Evolutionary conservation across 306 rosid genomes (phyloP), one percentile per base, ranked within the genome.

Genomic region (Cicer arietinum): DNA sequence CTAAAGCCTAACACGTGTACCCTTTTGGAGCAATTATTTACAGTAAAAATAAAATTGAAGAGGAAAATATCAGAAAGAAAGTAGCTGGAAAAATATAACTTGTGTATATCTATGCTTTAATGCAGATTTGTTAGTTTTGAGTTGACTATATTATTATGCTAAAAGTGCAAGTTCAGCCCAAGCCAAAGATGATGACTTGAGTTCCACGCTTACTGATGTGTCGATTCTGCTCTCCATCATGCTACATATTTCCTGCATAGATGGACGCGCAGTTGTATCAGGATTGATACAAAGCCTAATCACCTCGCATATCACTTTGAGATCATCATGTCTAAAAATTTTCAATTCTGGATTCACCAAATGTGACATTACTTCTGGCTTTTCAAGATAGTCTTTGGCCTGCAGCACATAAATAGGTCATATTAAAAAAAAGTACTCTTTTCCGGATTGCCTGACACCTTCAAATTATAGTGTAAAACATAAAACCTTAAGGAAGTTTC

Each of bases 101-200:
- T 61, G 37, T 59, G 79, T 86, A 79, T 87, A 81, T 76, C 61
- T 76, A 85, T 88, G 83, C 80, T 89, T 65, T 84, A 87, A 89
- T 77, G 78, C 81, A 82, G 77, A 91, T 87, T 77, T 85, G 91
- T 86, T 89, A 88, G 85, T 79, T 87, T 72, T 53, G 63, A 81
- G 83, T 84, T 52, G 57, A 74, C 79, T 80, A 51, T 42, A 53
- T 82, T 70, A 86, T 16, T 75, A 88, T 13, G 99, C 86, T 74
- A 83, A 84, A 76, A 95, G 98, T 39, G 92, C 98, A 81, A 92
- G 97, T 68, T 95, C 98, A 42, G 98, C 99, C 99, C 99, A 95
- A 25, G 99, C 99, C 83, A 95, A 67, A 75, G 96, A 90, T 70
- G 99, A 90, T 1, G 97, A 77, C 85, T 84, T 95, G 69, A 92